phyloP scores from a whole-genome alignment of 2,329 filamentous ascomycete genomes.

The Stagonosporopsis cucurbitacearum region DNA sequence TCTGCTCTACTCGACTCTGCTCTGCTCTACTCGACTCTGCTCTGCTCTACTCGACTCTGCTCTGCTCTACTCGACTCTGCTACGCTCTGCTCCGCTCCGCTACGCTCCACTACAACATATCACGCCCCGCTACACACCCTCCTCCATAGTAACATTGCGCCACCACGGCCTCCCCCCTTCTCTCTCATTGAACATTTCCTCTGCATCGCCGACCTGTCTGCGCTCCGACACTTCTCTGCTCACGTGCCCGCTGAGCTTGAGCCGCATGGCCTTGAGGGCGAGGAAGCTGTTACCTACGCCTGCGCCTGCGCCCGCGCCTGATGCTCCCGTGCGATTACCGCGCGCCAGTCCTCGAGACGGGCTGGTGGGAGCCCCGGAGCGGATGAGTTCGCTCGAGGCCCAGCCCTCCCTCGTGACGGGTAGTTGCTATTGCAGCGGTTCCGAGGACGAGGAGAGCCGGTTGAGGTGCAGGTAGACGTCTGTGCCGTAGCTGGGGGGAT shows the following conservation, averaged over 20 bases:
- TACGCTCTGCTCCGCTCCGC: too few relatives aligned
- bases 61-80: not conserved
- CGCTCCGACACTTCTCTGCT: conserved; percentile 77
- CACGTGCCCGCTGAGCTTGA: conserved; percentile 66
- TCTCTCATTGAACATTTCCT: conserved; percentile 68
- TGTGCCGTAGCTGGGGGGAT: conserved; percentile 80
- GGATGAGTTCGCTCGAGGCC: conserved; percentile 47
- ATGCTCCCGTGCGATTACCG: conserved; percentile 7
- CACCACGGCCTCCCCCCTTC: conserved; percentile 51
- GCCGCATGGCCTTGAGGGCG: conserved; percentile 63
- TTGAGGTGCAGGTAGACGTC: conserved; percentile 99
- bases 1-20: too few relatives aligned
- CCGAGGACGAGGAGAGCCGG: conserved; percentile 90
- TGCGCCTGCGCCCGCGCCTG: too few relatives aligned
- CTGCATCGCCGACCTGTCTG: conserved; percentile 88
- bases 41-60: too few relatives aligned
- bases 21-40: too few relatives aligned
- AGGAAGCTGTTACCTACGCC: conserved; percentile 49
- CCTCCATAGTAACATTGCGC: conserved; percentile 58
- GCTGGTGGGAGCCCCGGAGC: conserved; percentile 7
- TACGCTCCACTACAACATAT: too few relatives aligned
- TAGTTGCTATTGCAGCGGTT: conserved; percentile 92
- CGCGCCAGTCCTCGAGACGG: conserved; percentile 66
- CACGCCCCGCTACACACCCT: conserved; percentile 47
- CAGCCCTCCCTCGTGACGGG: conserved; percentile 81